Conservation (phyloP, 1,284 basidiomycete species). For the Malassezia sympodialis region DNA sequence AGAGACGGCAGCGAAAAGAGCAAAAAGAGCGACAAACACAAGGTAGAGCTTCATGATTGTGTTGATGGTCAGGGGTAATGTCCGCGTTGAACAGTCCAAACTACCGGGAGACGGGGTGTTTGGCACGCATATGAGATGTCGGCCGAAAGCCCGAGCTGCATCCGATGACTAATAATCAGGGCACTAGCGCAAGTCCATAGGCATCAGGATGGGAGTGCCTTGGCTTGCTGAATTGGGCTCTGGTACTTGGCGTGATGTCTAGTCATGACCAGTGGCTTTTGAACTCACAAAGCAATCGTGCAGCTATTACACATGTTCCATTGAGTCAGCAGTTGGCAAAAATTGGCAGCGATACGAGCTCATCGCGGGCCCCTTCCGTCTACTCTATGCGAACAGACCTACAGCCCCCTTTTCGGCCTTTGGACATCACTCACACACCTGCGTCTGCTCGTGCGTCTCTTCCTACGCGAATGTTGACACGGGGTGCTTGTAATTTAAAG, state of each 20-base stretch:
- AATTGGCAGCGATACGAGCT: slow-evolving; percentile 1
- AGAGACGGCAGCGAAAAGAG: not conserved
- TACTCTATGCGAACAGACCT: not conserved
- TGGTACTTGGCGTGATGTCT: not conserved
- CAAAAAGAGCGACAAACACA: not conserved
- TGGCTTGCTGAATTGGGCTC: not conserved
- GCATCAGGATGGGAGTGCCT: not conserved
- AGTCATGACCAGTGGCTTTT: slow-evolving; percentile 2
- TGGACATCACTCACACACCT: not conserved
- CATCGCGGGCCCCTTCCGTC: not conserved
- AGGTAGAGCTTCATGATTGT: slow-evolving; percentile 1
- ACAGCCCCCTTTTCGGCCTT: not conserved
- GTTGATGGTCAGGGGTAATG: not conserved
- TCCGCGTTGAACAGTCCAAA: too few relatives aligned
- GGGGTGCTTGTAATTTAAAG: not conserved
- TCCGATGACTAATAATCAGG: not conserved
- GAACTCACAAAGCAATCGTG: not conserved
- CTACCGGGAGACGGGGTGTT: not conserved
- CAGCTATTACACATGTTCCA: not conserved
- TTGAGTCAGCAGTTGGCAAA: not conserved
- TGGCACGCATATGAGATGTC: not conserved
- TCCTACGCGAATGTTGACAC: not conserved
- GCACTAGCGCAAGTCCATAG: not conserved
- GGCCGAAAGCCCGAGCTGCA: not conserved
- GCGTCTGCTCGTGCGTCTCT: not conserved